Conservation (phyloP, 495 filamentous ascomycete genomes). For the Pyronema domesticum region DNA sequence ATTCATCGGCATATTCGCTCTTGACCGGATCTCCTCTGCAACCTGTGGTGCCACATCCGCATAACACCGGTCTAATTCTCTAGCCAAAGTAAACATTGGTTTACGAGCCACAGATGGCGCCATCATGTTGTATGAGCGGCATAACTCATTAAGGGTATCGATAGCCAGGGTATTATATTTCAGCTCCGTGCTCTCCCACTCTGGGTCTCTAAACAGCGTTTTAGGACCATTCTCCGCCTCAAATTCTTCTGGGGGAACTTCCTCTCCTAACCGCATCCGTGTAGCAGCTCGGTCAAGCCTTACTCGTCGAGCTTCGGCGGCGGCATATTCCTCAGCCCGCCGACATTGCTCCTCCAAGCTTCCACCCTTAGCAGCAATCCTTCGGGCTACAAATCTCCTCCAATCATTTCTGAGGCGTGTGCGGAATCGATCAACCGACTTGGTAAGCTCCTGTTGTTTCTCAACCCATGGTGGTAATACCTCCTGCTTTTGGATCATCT, state of each 20-base stretch:
- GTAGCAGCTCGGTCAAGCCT: conserved; percentile 26
- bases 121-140: conserved; percentile 86
- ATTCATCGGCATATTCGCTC: conserved; percentile 39
- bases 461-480: conserved; percentile 81
- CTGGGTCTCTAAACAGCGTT: conserved; percentile 41
- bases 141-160: conserved; percentile 56
- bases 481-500: conserved; percentile 90
- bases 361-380: conserved; percentile 66
- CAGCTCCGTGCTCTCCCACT: conserved; percentile 51
- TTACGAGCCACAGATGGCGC: conserved; percentile 85
- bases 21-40: conserved; percentile 48
- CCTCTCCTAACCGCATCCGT: conserved; percentile 30
- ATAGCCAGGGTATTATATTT: conserved; percentile 67
- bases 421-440: conserved; percentile 51
- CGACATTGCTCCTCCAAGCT: conserved; percentile 57
- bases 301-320: conserved; percentile 38
- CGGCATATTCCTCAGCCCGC: conserved; percentile 54
- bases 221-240: conserved; percentile 16
- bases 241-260: conserved; percentile 28
- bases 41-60: conserved; percentile 68
- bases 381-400: conserved; percentile 64
- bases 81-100: conserved; percentile 69
- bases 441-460: conserved; percentile 81
- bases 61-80: conserved; percentile 66
- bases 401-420: conserved; percentile 61